phyloP scores from a whole-genome alignment of 768 basidiomycete species.

The Tylopilus balloui region DNA sequence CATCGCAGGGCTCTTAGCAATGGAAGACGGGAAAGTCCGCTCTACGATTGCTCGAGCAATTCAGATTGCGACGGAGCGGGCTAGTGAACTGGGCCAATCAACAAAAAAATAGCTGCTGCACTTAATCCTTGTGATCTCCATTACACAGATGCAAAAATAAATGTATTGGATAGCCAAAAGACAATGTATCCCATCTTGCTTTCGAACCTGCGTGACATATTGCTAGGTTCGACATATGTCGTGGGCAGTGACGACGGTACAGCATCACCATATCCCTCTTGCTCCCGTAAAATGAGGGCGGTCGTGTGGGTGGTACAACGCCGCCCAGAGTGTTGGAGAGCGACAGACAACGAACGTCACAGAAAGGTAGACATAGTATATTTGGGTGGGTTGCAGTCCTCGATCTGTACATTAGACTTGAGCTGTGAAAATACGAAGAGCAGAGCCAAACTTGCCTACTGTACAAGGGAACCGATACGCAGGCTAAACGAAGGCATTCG shows the following conservation, averaged over 20 bases:
- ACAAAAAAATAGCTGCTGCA: slow-evolving; percentile 39
- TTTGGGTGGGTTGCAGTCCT: not conserved
- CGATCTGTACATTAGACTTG: not conserved
- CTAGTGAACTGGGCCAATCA: slow-evolving; percentile 78
- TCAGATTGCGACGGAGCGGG: slow-evolving; percentile 88
- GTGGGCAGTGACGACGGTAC: slow-evolving; percentile 32
- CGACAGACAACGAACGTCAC: slow-evolving; percentile 26
- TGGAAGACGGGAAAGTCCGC: slow-evolving; percentile 91
- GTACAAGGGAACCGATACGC: not conserved
- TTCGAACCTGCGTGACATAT: slow-evolving; percentile 31
- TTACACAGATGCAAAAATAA: not conserved
- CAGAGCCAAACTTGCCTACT: slow-evolving; percentile 16
- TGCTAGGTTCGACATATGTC: slow-evolving; percentile 33
- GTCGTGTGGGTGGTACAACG: slow-evolving; percentile 63
- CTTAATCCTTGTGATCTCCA: not conserved
- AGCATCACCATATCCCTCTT: slow-evolving; percentile 40
- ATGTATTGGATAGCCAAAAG: not conserved
- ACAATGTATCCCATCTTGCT: slow-evolving; percentile 33
- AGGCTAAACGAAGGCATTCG: not conserved
- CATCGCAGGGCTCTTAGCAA: slow-evolving; percentile 90
- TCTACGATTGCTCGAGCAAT: slow-evolving; percentile 95
- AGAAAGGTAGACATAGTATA: not conserved
- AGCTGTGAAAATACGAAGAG: not conserved
- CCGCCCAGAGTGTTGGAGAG: slow-evolving; percentile 98
- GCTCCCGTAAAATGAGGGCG: slow-evolving; percentile 98